A percentile compares a stretch with the other conserved stretches of the same genome.
Conservation (phyloP, 129 eudicot species). For the Helianthus annuus region HanXRQr2.0-SUNRISE NC_035440.2:24967915-24968414, state of each 20-base stretch:
- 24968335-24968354: conserved; percentile 37
- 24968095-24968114: neutral
- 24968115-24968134: neutral
- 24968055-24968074: conserved; percentile 4
- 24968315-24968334: conserved; percentile 37
- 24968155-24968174: conserved; percentile 1
- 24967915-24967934: neutral
- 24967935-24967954: neutral
- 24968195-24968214: conserved; percentile 38
- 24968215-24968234: conserved; percentile 69
- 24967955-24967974: neutral
- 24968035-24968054: neutral
- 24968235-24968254: conserved; percentile 59
- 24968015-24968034: neutral
- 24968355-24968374: conserved; percentile 6
- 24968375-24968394: neutral
- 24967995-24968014: neutral
- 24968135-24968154: neutral
- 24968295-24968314: conserved; percentile 39
- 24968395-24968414: conserved; percentile 32
- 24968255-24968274: conserved; percentile 54
- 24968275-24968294: conserved; percentile 25
- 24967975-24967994: neutral
- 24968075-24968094: conserved; percentile 4
- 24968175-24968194: conserved; percentile 34